A percentile compares a stretch with the other conserved stretches of the same genome.
Evolutionary conservation across 1,284 basidiomycete genomes (phyloP).

Genomic region (Sporisorium scitamineum): DNA sequence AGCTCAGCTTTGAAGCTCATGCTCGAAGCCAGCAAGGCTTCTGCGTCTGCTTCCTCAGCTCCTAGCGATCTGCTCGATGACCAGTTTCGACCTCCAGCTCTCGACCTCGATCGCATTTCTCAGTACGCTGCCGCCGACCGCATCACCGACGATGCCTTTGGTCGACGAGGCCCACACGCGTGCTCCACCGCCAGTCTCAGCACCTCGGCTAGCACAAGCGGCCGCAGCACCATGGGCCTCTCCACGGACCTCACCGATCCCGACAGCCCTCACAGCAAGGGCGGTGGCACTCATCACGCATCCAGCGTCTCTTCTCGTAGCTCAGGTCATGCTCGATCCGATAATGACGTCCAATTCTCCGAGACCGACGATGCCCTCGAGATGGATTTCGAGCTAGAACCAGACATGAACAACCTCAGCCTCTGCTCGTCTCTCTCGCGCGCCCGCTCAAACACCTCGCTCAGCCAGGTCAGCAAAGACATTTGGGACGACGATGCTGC

Average conservation of each 20-base stretch:
- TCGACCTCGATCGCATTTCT: slow-evolving; percentile 18
- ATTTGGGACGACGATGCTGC: slow-evolving; percentile 42
- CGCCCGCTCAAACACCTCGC: slow-evolving; percentile 37
- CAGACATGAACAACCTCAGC: slow-evolving; percentile 44
- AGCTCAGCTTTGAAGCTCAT: slow-evolving; percentile 41
- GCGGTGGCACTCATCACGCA: slow-evolving; percentile 6
- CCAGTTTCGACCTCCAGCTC: slow-evolving; percentile 30
- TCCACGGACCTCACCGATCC: slow-evolving; percentile 57
- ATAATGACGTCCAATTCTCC: slow-evolving; percentile 28
- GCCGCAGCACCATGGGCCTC: slow-evolving; percentile 45
- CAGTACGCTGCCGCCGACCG: slow-evolving; percentile 10
- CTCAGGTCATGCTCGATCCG: slow-evolving; percentile 30
- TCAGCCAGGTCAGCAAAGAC: slow-evolving; percentile 39
- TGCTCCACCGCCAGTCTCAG: slow-evolving; percentile 39
- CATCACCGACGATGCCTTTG: neutral
- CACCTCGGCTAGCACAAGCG: slow-evolving; percentile 51
- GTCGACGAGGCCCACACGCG: slow-evolving; percentile 1
- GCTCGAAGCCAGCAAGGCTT: slow-evolving; percentile 37
- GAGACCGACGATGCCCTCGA: slow-evolving; percentile 34
- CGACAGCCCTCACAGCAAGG: slow-evolving; percentile 43
- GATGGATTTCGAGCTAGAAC: slow-evolving; percentile 53
- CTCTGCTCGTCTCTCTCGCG: slow-evolving; percentile 49
- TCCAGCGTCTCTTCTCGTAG: slow-evolving; percentile 27
- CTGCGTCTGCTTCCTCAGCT: slow-evolving; percentile 1
- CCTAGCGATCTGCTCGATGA: slow-evolving; percentile 18